Evolutionary conservation across 2,329 filamentous ascomycete genomes (phyloP).

Genomic region (Metarhizium anisopliae): DNA sequence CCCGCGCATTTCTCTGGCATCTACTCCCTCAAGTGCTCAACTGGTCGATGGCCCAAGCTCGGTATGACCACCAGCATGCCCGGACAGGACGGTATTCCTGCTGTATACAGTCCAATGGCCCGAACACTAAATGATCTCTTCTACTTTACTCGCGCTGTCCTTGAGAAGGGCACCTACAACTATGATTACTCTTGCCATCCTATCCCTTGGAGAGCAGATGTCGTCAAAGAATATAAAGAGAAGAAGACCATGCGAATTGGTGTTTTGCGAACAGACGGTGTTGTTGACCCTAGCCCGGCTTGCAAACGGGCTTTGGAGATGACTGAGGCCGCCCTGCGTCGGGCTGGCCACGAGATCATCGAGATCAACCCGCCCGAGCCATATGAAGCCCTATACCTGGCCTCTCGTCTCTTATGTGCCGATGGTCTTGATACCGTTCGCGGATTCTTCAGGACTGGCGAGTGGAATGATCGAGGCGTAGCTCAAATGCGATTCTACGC

Average conservation of each 20-base stretch:
- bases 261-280: conserved; percentile 68
- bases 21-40: conserved; percentile 79
- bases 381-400: conserved; percentile 67
- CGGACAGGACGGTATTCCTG: conserved; percentile 82
- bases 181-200: conserved; percentile 84
- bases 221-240: conserved; percentile 48
- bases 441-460: conserved; percentile 65
- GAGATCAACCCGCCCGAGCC: conserved; percentile 56
- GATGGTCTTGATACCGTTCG: conserved; percentile 77
- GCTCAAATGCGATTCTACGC: conserved; percentile 67
- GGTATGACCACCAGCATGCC: conserved; percentile 83
- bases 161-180: conserved; percentile 78
- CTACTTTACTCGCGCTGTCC: conserved; percentile 73
- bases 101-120: conserved; percentile 88
- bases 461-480: conserved; percentile 72
- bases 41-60: conserved; percentile 80
- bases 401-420: conserved; percentile 70
- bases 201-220: conserved; percentile 62
- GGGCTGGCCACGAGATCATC: conserved; percentile 67
- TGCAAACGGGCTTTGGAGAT: conserved; percentile 68
- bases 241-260: conserved; percentile 63
- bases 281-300: conserved; percentile 79
- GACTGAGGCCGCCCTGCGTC: conserved; percentile 58
- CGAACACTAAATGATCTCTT: conserved; percentile 72
- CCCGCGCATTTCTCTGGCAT: conserved; percentile 87